Base-by-base conservation (phyloP, 2,329 filamentous ascomycete genomes). In the Xenoacremonium recifei region DNA sequence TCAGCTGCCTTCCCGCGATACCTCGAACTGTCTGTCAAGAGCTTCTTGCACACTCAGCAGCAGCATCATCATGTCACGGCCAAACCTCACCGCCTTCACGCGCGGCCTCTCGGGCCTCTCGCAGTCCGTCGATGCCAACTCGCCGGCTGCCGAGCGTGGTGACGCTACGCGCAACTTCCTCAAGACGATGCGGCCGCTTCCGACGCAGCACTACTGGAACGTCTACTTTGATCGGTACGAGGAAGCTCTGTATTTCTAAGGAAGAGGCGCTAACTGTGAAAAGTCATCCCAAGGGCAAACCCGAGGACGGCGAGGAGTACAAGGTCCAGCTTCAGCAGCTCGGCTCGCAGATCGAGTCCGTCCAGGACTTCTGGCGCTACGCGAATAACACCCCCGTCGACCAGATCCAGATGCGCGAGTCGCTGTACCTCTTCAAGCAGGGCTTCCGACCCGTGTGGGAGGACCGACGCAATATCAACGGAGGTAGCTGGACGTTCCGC, bases 401-500 rank as follows among this genome's bases (percentile, higher is more conserved):
- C 44, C 79, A 84, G 63, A 82, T 91, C 65, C 84, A 84, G 66
- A 82, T 87, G 72, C 82, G 85, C 58, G 85, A 90, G 67, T 85
- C 82, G 34, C 78, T 90, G 51, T 88, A 90, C 63, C 76, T 91
- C 51, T 90, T 90, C 74, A 89, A 89, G 65, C 75, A 80, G 48
- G 86, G 86, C 25, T 88, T 89, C 66, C 79, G 78, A 49, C 87
- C 87, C 42, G 72, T 89, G 53, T 90, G 86, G 86, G 87, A 90
- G 68, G 92, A 97, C 63, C 80, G 87, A 30, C 83, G 93, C 57
- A 96, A 96, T 67, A 74, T 85, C 45, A 77, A 83, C 48, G 92
- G 92, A 39, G 92, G 92, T 37, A 86, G 87, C 63, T 96, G 89
- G 89, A 95, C 89, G 17, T 95, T 97, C 68, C 84, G 91, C 37